These are phyloP conservation scores for Heliocybe sulcata DNA, from an alignment of 1,284 basidiomycete genomes.

Conservation along the genomic window DNA sequence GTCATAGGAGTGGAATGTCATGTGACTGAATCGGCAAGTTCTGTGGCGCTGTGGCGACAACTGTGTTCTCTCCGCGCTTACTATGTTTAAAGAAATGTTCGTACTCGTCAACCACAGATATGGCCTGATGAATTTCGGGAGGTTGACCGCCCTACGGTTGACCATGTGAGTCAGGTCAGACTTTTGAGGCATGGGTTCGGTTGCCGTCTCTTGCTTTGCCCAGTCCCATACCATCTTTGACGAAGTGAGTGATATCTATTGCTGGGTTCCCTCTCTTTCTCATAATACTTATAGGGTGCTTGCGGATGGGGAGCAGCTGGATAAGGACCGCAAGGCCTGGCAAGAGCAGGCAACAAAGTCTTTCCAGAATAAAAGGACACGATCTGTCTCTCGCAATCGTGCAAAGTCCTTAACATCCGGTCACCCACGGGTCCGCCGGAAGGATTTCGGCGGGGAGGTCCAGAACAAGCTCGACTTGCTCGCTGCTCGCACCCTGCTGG, in stretches of 20 bases:
- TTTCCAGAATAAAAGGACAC: conserved; percentile 55
- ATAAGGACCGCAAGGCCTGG: conserved; percentile 59
- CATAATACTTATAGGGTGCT: conserved; percentile 43
- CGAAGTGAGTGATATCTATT: conserved; percentile 35
- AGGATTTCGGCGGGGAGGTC: conserved; percentile 1
- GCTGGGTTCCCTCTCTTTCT: neutral
- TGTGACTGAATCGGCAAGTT: no score
- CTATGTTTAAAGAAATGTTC: no score
- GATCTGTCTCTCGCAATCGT: conserved; percentile 53
- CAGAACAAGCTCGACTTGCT: no score
- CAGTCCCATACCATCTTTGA: conserved; percentile 53
- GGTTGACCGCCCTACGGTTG: no score
- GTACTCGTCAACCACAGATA: no score
- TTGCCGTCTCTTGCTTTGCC: conserved; percentile 46
- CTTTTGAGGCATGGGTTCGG: no score
- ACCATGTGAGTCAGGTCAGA: no score
- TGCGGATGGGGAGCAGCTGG: conserved; percentile 50
- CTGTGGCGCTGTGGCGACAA: no score
- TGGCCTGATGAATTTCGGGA: no score
- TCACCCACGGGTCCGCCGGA: neutral
- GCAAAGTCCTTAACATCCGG: conserved; percentile 41
- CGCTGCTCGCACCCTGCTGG: conserved; percentile 53
- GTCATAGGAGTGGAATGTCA: no score
- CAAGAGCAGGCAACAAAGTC: conserved; percentile 52
- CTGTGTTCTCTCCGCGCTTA: no score